phyloP scores from a whole-genome alignment of 495 filamentous ascomycete species.

The Aspergillus funiculosus region DNA sequence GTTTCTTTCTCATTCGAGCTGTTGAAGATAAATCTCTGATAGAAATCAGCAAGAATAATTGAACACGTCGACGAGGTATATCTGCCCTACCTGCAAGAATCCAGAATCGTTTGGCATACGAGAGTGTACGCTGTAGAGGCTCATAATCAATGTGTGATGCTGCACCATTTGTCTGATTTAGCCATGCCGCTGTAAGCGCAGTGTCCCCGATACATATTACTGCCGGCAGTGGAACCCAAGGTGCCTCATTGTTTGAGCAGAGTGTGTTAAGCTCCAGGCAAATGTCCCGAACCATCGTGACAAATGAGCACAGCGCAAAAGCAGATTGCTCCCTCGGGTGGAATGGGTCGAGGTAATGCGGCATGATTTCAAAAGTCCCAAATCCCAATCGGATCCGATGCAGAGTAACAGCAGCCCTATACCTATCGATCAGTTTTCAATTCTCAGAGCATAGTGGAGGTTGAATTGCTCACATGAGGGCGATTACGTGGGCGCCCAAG shows the following conservation, averaged over 20 bases:
- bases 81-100: too few species aligned
- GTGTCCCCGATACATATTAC: constrained; percentile 3
- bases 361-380: not conserved
- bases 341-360: not conserved
- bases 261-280: constrained; percentile 1
- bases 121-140: too few species aligned
- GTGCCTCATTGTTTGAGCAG: not conserved
- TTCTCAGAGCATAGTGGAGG: not conserved
- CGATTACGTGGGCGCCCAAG: constrained; percentile 2
- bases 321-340: not conserved
- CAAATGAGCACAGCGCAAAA: not conserved
- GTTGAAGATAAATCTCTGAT: too few species aligned
- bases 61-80: too few species aligned
- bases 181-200: not conserved
- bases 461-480: not conserved
- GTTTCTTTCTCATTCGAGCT: too few species aligned
- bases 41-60: too few species aligned
- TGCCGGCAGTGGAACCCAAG: constrained; percentile 6
- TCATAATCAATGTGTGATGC: too few species aligned
- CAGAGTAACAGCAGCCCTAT: not conserved
- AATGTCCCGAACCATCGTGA: constrained; percentile 10
- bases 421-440: not conserved
- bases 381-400: constrained; percentile 1
- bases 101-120: too few species aligned
- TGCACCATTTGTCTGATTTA: too few species aligned